Conservation (phyloP, 768 basidiomycete species). For the Auriculariales sp. region DNA sequence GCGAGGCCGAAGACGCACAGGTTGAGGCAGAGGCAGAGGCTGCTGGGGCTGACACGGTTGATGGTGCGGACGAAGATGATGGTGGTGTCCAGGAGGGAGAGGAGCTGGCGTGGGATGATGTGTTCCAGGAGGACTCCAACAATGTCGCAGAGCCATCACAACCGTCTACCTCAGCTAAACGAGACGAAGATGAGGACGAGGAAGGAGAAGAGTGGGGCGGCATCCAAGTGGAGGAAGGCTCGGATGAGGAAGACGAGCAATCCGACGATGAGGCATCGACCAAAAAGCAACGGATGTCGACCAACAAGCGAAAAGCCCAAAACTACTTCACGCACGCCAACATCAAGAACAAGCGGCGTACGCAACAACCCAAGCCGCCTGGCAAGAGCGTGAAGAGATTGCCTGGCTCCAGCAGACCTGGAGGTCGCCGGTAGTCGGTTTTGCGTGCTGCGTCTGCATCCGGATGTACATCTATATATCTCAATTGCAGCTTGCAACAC, state of each 20-base stretch:
- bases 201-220: slow-evolving; percentile 15
- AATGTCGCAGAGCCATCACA: slow-evolving; percentile 15
- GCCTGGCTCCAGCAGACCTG: no score
- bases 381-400: no score
- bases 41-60: slow-evolving; percentile 18
- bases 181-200: slow-evolving; percentile 10
- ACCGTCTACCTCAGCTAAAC: slow-evolving; percentile 14
- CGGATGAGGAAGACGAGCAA: slow-evolving; percentile 21
- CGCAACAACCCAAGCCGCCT: neutral
- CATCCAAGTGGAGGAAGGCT: slow-evolving; percentile 13
- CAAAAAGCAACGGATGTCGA: slow-evolving; percentile 79
- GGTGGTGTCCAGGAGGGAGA: slow-evolving; percentile 20
- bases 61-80: slow-evolving; percentile 12
- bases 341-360: slow-evolving; percentile 57
- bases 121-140: slow-evolving; percentile 46
- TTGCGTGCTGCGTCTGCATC: no score
- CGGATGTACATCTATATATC: no score
- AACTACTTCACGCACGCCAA: slow-evolving; percentile 83
- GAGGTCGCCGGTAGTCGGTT: no score
- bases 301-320: slow-evolving; percentile 84
- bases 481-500: no score
- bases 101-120: slow-evolving; percentile 73
- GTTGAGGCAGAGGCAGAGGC: slow-evolving; percentile 35
- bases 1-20: slow-evolving; percentile 42
- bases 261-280: slow-evolving; percentile 15